Base-by-base conservation (phyloP, 305 asterid species). In the Fraxinus platypoda region DNA sequence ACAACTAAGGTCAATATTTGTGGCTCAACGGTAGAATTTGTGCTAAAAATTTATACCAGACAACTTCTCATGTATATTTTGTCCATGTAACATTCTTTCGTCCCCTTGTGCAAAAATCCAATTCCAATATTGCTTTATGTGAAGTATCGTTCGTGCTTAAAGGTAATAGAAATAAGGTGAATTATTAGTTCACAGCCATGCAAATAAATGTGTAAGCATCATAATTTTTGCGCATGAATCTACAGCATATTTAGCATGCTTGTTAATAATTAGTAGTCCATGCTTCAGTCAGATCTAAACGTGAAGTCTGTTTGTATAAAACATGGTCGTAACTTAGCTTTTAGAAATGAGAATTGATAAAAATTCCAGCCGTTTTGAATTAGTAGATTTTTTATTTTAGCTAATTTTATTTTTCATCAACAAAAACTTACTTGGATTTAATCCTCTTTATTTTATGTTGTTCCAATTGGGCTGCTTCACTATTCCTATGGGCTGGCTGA, bases 151-250 rank as follows among this genome's bases (percentile, higher is more conserved):
- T 46, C 57, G 57, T 13, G 57, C n/a, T 46, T 3, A 13, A 13
- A 13, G 19, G 57, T 46, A 13, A 46, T 49, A 46, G 26, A 12
- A 37, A 31, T 12, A n/a, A 73, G 52, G 19, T 3, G 21, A 57
- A 59, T 78, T 73, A 57, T 78, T 78, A 33, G 54, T 71, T 59
- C 37, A 35, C 8, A 70, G 52, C 71, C 78, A 76, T 68, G 74
- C 25, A 34, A 70, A 82, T 71, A 34, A 71, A 62, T 43, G 31
- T 19, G 71, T 21, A 46, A 70, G 72, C 49, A 37, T 34, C 13
- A 78, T 35, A 54, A 78, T 73, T 78, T 78, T 6, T 9, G 59
- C 64, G 75, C 85, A 19, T 78, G 79, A 35, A 70, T 68, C 66
- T 49, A 78, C 66, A 78, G 57, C 13, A 8, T 41, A 17, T 46